phyloP scores from a whole-genome alignment of 2,329 filamentous ascomycete species.

The Ceratocystis ficicola region DNA sequence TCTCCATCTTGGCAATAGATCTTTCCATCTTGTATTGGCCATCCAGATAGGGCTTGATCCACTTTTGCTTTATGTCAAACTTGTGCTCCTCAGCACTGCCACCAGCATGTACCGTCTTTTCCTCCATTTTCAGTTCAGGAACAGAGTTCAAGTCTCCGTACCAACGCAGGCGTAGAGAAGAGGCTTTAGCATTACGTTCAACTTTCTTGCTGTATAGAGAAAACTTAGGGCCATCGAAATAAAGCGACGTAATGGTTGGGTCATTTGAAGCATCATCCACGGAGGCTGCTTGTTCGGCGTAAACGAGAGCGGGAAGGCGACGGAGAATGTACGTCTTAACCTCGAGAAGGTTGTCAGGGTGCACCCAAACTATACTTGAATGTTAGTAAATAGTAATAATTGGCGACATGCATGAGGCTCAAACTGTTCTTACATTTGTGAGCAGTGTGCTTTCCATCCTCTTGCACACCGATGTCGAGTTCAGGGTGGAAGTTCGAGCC shows the following conservation, averaged over 20 bases:
- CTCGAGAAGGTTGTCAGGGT: constrained; percentile 87
- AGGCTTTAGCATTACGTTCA: constrained; percentile 58
- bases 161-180: constrained; percentile 81
- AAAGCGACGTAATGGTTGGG: constrained; percentile 86
- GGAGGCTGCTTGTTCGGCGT: constrained; percentile 77
- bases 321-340: constrained; percentile 93
- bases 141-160: constrained; percentile 70
- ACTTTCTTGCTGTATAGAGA: constrained; percentile 79
- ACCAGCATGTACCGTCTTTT: constrained; percentile 70
- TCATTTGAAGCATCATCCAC: constrained; percentile 70
- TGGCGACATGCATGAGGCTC: background rate
- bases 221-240: constrained; percentile 84
- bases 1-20: constrained; percentile 72
- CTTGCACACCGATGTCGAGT: constrained; percentile 37
- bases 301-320: constrained; percentile 79
- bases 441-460: constrained; percentile 52
- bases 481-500: constrained; percentile 28
- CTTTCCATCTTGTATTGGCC: constrained; percentile 90
- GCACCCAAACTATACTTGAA: constrained; percentile 64
- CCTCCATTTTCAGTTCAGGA: constrained; percentile 74
- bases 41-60: constrained; percentile 74
- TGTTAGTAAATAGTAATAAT: constrained; percentile 27
- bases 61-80: constrained; percentile 86
- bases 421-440: constrained; percentile 59
- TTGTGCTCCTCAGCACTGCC: constrained; percentile 66